phyloP scores from a whole-genome alignment of 306 rosid species.

The Dryas drummondii region DNA sequence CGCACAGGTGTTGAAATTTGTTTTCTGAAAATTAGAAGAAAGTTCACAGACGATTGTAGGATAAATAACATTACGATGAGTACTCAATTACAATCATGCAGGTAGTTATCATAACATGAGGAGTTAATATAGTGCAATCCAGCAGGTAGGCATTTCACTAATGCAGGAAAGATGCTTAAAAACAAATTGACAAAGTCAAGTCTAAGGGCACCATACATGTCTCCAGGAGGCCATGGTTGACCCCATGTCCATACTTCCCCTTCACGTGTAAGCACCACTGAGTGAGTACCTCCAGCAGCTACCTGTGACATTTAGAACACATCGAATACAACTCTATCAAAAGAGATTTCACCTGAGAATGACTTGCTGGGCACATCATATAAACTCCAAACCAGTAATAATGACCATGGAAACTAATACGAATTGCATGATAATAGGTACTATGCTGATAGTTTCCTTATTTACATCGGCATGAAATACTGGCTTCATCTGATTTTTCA shows the following conservation, averaged over 20 bases:
- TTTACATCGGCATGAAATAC: background rate
- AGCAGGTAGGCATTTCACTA: background rate
- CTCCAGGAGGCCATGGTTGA: conserved; percentile 99
- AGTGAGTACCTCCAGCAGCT: conserved; percentile 99
- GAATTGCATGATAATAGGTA: background rate
- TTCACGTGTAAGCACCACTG: conserved; percentile 90
- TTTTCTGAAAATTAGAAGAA: conserved; percentile 50
- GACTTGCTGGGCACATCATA: background rate
- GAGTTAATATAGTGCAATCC: conserved; percentile 1
- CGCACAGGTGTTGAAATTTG: conserved; percentile 93
- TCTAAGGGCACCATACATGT: conserved; percentile 57
- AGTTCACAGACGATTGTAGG: background rate
- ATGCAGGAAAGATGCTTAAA: background rate
- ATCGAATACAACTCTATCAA: background rate
- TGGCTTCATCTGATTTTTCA: background rate
- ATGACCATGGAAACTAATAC: background rate
- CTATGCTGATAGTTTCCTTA: background rate
- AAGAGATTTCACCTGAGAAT: background rate
- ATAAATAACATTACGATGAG: conserved; percentile 6
- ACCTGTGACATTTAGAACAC: conserved; percentile 48
- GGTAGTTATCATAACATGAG: background rate
- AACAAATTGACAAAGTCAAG: conserved; percentile 16
- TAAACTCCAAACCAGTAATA: background rate
- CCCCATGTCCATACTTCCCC: conserved; percentile 99
- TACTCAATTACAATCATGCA: conserved; percentile 17